Evolutionary conservation across 805 yeast species (phyloP).

Genomic region (Yamadazyma olivae): DNA sequence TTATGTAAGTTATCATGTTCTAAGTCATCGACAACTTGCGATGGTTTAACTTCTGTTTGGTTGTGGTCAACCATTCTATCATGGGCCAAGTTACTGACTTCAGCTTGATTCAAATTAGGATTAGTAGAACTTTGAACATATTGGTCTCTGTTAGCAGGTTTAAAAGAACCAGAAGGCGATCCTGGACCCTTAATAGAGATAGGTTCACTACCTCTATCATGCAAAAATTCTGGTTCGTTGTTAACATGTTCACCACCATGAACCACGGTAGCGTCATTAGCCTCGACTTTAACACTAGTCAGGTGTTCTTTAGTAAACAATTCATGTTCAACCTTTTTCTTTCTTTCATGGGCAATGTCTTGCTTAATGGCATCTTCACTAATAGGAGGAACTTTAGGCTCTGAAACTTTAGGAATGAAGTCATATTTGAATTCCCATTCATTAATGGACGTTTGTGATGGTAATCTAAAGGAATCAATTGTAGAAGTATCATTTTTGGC

Average conservation of each 20-base stretch:
- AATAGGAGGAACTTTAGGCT: slow-evolving; percentile 43
- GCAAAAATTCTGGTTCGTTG: slow-evolving; percentile 36
- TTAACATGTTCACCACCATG: slow-evolving; percentile 42
- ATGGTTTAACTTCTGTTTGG: slow-evolving; percentile 25
- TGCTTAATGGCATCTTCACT: slow-evolving; percentile 48
- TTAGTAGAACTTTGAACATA: slow-evolving; percentile 41
- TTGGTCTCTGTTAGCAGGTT: slow-evolving; percentile 36
- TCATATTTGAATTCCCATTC: slow-evolving; percentile 51
- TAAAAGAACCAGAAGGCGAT: slow-evolving; percentile 11
- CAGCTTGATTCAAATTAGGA: slow-evolving; percentile 36
- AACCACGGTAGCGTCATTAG: slow-evolving; percentile 37
- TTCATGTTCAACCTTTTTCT: slow-evolving; percentile 35
- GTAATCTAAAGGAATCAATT: slow-evolving; percentile 54
- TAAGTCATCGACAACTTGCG: slow-evolving; percentile 34
- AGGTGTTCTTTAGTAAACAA: slow-evolving; percentile 30
- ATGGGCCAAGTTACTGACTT: slow-evolving; percentile 31
- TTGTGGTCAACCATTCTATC: slow-evolving; percentile 35
- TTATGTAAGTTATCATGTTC: slow-evolving; percentile 31
- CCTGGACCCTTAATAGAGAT: slow-evolving; percentile 20
- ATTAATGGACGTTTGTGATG: slow-evolving; percentile 43
- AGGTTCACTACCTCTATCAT: slow-evolving; percentile 36
- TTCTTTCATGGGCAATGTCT: slow-evolving; percentile 44
- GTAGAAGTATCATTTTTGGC: slow-evolving; percentile 59
- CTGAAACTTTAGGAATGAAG: slow-evolving; percentile 38
- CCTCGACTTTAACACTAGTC: slow-evolving; percentile 42